Base-by-base conservation (phyloP, 495 filamentous ascomycete genomes). In the Xylaria bambusicola region DNA sequence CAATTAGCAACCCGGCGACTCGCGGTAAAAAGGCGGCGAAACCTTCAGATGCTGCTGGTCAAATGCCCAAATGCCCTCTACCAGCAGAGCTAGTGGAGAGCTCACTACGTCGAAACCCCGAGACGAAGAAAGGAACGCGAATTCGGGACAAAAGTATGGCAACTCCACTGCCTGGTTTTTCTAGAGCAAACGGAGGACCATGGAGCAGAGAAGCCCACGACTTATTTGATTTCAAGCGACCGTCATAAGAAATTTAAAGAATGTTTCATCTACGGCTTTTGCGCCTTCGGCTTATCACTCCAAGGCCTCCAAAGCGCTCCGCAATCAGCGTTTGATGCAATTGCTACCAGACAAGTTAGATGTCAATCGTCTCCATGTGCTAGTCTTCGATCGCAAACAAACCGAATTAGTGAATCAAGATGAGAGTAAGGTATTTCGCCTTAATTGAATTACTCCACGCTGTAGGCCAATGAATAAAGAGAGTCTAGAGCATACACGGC, bases 181-280 rank as follows among this genome's bases (percentile, higher is more conserved):
- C 58, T 12, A 72, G 67, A 60, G 72, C 68, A 20, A 75, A 66
- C 46, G 73, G 68, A 18, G 81, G 80, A 1, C 75, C 80, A 1
- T 83, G 81, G 80, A 82, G 81, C 60, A 74, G 74, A 48, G 79
- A 84, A 56, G 77, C 80, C 8, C 64, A 76, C 57, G 81, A 84
- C 56, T 62, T 84, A 17, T 71, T 82, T 56, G 79, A 76, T 40
- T 71, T 65, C 20, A 74, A 72, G 9, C 72, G 76, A 9, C 77
- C 77, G 21, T 50, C 31, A 17, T 66, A 66, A 23, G 17, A 27
- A 27, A 41, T 21, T 23, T 27, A 41, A 36, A 40, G 15, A 53
- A 27, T 5, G n/a, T 18, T 26, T 8, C 15, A 12, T 29, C 7
- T n/a, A 15, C 24, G 2, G 17, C 2, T 52, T 52, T 23, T 40